Evolutionary conservation across 805 yeast species (phyloP).

Genomic region (Diddensiella caesifluorescens): DNA sequence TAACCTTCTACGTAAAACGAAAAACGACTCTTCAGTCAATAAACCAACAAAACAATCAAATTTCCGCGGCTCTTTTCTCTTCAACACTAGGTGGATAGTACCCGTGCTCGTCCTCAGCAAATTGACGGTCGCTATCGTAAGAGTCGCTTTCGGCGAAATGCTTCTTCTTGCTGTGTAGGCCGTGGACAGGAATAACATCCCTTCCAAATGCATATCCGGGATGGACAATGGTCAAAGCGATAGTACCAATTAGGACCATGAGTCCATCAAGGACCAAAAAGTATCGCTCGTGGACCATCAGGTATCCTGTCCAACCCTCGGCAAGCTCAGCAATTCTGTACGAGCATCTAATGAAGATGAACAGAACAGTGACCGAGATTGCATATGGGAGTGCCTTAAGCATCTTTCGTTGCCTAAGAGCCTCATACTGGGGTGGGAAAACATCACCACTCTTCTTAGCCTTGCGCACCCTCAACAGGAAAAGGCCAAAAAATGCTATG

Average conservation of each 20-base stretch:
- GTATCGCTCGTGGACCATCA: slow-evolving; percentile 56
- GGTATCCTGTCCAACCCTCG: slow-evolving; percentile 64
- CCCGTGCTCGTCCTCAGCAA: too few relatives aligned
- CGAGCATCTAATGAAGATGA: slow-evolving; percentile 43
- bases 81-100: too few relatives aligned
- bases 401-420: slow-evolving; percentile 12
- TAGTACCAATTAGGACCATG: slow-evolving; percentile 49
- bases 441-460: slow-evolving; percentile 2
- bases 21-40: too few relatives aligned
- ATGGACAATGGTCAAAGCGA: slow-evolving; percentile 48
- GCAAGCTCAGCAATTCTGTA: slow-evolving; percentile 71
- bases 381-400: slow-evolving; percentile 16
- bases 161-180: slow-evolving; percentile 12
- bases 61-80: too few relatives aligned
- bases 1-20: too few relatives aligned
- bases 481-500: slow-evolving; percentile 43
- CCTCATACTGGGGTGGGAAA: slow-evolving; percentile 13
- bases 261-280: slow-evolving; percentile 58
- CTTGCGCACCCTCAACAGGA: slow-evolving; percentile 26
- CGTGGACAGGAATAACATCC: slow-evolving; percentile 21
- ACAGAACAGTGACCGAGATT: slow-evolving; percentile 21
- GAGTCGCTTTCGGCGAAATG: not conserved
- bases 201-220: slow-evolving; percentile 58
- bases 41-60: too few relatives aligned
- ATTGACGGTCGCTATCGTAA: too few relatives aligned